Evolutionary conservation across 1,284 basidiomycete genomes (phyloP).

Genomic region (Kwoniella shivajii): DNA sequence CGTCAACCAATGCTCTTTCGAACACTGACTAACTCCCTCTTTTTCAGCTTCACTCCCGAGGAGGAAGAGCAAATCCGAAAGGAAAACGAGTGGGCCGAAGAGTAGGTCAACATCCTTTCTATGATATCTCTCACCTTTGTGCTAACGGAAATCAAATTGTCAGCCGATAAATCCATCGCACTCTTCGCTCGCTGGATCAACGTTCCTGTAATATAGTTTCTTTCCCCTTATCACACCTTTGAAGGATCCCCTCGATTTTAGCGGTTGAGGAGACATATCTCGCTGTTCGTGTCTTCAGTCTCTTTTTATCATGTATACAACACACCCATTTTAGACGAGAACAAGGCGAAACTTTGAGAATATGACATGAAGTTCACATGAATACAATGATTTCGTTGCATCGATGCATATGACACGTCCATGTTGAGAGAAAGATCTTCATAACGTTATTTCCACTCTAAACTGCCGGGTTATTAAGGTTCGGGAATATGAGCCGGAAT

Average conservation of each 20-base stretch:
- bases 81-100: conserved; percentile 79
- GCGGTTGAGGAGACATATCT: background rate
- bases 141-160: background rate
- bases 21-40: conserved; percentile 14
- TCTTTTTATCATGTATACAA: too few species aligned
- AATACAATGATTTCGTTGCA: too few species aligned
- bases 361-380: too few species aligned
- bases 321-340: too few species aligned
- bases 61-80: conserved; percentile 99
- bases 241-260: background rate
- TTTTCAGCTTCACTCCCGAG: conserved; percentile 81
- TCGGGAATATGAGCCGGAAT: too few species aligned
- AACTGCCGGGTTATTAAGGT: too few species aligned
- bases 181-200: too few species aligned
- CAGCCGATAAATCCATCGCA: conserved; percentile 5
- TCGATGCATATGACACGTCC: too few species aligned
- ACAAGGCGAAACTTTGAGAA: too few species aligned
- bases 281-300: background rate
- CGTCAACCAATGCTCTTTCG: background rate
- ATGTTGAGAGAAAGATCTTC: too few species aligned
- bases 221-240: background rate
- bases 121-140: background rate
- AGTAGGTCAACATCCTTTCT: conserved; percentile 36
- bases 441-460: too few species aligned
- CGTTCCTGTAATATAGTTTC: background rate